Evolutionary conservation across 2,329 filamentous ascomycete species (phyloP), one percentile per base, ranked within the genome.

Genomic region (Ceratocystis ficicola): DNA sequence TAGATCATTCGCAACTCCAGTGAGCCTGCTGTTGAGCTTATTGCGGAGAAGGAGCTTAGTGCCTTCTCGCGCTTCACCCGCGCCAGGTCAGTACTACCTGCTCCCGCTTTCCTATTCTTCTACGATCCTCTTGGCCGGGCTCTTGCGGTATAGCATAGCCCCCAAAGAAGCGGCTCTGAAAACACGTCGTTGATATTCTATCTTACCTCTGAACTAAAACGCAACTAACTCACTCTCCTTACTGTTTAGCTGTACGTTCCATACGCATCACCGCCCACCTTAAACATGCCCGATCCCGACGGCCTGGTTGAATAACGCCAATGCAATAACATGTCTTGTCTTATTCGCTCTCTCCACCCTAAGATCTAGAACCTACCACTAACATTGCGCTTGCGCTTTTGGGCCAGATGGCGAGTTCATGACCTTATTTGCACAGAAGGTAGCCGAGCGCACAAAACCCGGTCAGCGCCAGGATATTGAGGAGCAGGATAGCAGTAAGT

Each of bases 391-490:
- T 41, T 55, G 12, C 28, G 10, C 15, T n/a, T 60, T 22, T 20
- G 30, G 25, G 44, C 15, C 20, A 68, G 67, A 81, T 79, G 79
- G 77, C 73, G 79, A 82, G 70, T 84, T 95, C 80, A 89, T 95
- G 86, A 88, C 85, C 66, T 80, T 96, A 72, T 93, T 95, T 78
- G 84, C 85, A 75, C 90, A 90, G 77, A 93, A 88, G 20, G 87
- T 96, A 62, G 93, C 93, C 68, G 89, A 95, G 77, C 83, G 89
- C 71, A 96, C 90, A 68, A 80, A 81, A 68, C 83, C 87, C n/a
- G 90, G 88, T 65, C 86, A 91, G 76, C 82, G 90, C 74, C 89
- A 95, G 76, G 89, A 91, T 74, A 86, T 95, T 66, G 88, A 95
- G 76, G 86, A 94, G 76, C 84, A 91, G 79, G 85, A 68, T 5